Evolutionary conservation across 2,329 filamentous ascomycete genomes (phyloP), one percentile per base, ranked within the genome.

Genomic region (Apiospora hydei): DNA sequence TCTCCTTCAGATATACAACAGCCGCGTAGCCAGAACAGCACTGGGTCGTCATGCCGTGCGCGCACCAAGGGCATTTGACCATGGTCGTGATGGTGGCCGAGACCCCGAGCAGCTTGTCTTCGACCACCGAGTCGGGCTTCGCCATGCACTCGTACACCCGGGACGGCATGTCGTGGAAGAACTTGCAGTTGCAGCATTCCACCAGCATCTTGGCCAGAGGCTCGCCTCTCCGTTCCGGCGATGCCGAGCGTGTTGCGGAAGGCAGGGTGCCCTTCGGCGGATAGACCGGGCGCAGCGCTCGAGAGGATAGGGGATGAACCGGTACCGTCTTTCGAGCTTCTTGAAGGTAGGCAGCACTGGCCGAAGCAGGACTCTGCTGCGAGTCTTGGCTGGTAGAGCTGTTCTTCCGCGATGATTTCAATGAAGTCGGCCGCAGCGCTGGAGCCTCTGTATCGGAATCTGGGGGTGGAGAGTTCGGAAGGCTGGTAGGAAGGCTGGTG

Each of bases 1-100:
- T 88, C 80, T 93, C 90, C 77, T 89, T 89, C 76, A 94, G 82
- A 73, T 91, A 89, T 4, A 94, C 88, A 64, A 91, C 85, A 1
- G 92, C 89, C 14, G 90, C 89, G 82, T 92, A 92, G 10, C 91
- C 92, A 14, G 91, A 87, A 79, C 92, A 94, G 81, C 92, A 94
- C 72, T 82, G 83, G 18, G 87, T 91, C 75, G 85, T 91, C 91
- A 94, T 93, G 69, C 88, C 87, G 82, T 94, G 92, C 61, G 85
- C 84, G 79, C 92, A 94, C 92, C 92, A 94, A 11, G 91, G 91
- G 78, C 92, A 94, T 75, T 88, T 89, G 38, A 92, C 88, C 77
- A 87, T 88, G 74, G 90, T 91, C 11, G 86, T 89, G 64, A 91
- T 85, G 8, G 87, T 83, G 0, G 89, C 89, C 57, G 85, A 85